Evolutionary conservation across 805 yeast species (phyloP), one percentile per base, ranked within the genome.

Genomic region (Yamadazyma akitaensis): DNA sequence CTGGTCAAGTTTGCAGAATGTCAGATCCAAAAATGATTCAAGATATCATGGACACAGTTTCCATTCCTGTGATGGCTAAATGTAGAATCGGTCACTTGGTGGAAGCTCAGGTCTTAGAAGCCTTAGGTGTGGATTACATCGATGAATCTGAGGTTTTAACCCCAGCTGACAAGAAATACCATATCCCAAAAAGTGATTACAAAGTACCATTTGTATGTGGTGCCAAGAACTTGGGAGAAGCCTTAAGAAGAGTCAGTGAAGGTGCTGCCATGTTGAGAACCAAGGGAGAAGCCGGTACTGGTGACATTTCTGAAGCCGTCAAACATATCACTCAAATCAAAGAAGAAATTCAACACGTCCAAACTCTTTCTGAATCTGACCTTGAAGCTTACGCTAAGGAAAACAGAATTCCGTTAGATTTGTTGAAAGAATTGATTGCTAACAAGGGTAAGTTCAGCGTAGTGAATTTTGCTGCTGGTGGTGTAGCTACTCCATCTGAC

Each of bases 211-310:
- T 85, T 64, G 94, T 86, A 13, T 87, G 94, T 63, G 95, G 95
- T 34, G 88, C 91, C 48, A 83, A 81, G 62, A 79, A 86, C 66
- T 75, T 86, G 48, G 94, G 92, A 37, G 94, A 86, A 65, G 91
- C 92, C 2, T 73, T 86, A 54, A 79, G 94, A 64, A 77, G 95
- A 61, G 75, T 87, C 58, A 69, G 75, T 56, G 95, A 86, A 66
- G 94, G 94, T 54, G 92, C 94, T 32, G 91, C 92, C 28, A 85
- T 86, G 92, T 78, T 86, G 61, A 77, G 94, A 63, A 83, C 94
- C 53, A 86, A 86, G 68, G 95, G 95, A 55, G 95, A 86, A 64
- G 94, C 95, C 31, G 95, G 95, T 38, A 87, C 95, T 33, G 95
- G 95, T 46, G 94, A 86, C 64, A 81, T 86, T 44, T 80, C 88